Evolutionary conservation across 768 basidiomycete species (phyloP).

Genomic region (Leucocoprinus sp.): DNA sequence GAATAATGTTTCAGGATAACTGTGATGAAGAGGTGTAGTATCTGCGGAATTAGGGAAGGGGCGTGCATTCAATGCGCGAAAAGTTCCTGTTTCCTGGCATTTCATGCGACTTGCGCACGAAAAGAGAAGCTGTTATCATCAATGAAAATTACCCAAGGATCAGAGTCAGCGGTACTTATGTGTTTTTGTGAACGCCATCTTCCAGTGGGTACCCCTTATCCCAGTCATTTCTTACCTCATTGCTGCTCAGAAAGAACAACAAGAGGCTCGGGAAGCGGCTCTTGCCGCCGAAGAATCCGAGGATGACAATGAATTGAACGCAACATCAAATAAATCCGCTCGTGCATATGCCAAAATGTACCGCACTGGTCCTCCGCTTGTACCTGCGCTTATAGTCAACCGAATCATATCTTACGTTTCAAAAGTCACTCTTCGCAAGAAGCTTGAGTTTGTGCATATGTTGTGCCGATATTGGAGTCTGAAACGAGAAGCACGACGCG

Average conservation of each 20-base stretch:
- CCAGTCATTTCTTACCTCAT: neutral
- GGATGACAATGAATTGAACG: slow-evolving; percentile 28
- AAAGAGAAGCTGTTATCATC: slow-evolving; percentile 78
- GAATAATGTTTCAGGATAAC: neutral
- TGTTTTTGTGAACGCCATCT: slow-evolving; percentile 90
- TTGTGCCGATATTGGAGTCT: slow-evolving; percentile 95
- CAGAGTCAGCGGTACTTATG: slow-evolving; percentile 64
- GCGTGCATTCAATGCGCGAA: slow-evolving; percentile 97
- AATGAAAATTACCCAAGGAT: slow-evolving; percentile 75
- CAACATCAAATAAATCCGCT: slow-evolving; percentile 63
- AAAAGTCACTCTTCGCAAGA: slow-evolving; percentile 66
- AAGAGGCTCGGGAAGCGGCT: slow-evolving; percentile 48
- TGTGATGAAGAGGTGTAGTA: slow-evolving; percentile 33
- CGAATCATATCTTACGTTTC: slow-evolving; percentile 68
- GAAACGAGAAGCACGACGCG: slow-evolving; percentile 87
- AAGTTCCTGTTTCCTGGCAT: slow-evolving; percentile 83
- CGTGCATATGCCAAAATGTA: slow-evolving; percentile 89
- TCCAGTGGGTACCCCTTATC: slow-evolving; percentile 45
- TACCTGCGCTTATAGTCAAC: slow-evolving; percentile 79
- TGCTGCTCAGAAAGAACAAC: slow-evolving; percentile 47
- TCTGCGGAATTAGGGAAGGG: slow-evolving; percentile 47
- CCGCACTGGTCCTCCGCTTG: slow-evolving; percentile 86
- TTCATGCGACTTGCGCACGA: slow-evolving; percentile 91
- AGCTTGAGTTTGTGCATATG: slow-evolving; percentile 63
- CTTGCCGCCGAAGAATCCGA: slow-evolving; percentile 44